These are phyloP conservation scores for Calonectria multiphialidica DNA, from an alignment of 2,329 filamentous ascomycete genomes.

Conservation along the genomic window DNA sequence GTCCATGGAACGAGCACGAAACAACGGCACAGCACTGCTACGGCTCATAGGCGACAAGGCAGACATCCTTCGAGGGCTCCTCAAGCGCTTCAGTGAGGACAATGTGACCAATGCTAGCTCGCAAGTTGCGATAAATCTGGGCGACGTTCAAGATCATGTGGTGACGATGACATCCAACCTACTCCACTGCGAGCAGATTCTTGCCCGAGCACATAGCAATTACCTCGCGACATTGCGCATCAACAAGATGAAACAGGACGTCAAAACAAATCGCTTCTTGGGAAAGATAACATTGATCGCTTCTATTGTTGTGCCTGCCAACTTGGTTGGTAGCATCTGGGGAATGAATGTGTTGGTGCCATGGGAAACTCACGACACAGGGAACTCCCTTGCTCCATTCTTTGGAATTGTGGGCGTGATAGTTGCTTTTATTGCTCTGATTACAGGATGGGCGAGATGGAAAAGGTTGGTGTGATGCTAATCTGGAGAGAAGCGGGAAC, in stretches of 20 bases:
- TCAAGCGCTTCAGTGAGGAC: slow-evolving; percentile 98
- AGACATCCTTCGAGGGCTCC: slow-evolving; percentile 96
- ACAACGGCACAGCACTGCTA: slow-evolving; percentile 94
- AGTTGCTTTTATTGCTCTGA: slow-evolving; percentile 61
- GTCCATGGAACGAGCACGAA: slow-evolving; percentile 89
- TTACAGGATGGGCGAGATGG: slow-evolving; percentile 59
- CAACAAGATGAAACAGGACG: slow-evolving; percentile 89
- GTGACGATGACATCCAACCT: slow-evolving; percentile 99
- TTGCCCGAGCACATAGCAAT: slow-evolving; percentile 93
- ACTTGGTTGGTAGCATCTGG: slow-evolving; percentile 88
- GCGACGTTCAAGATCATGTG: slow-evolving; percentile 98
- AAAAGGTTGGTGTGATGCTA: slow-evolving; percentile 36
- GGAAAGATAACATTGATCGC: slow-evolving; percentile 96
- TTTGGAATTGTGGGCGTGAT: slow-evolving; percentile 65
- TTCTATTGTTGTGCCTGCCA: slow-evolving; percentile 93
- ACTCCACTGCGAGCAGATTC: slow-evolving; percentile 96
- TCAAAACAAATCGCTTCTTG: slow-evolving; percentile 87
- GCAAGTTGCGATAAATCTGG: slow-evolving; percentile 95
- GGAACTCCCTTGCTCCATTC: slow-evolving; percentile 63
- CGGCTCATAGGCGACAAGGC: slow-evolving; percentile 95
- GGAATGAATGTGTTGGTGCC: slow-evolving; percentile 89
- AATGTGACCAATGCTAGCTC: slow-evolving; percentile 95
- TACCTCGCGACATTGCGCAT: slow-evolving; percentile 96
- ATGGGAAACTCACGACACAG: slow-evolving; percentile 61
- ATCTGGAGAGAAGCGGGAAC: no score